Conservation (phyloP, 495 filamentous ascomycete species). For the Aspergillus hancockii region DNA sequence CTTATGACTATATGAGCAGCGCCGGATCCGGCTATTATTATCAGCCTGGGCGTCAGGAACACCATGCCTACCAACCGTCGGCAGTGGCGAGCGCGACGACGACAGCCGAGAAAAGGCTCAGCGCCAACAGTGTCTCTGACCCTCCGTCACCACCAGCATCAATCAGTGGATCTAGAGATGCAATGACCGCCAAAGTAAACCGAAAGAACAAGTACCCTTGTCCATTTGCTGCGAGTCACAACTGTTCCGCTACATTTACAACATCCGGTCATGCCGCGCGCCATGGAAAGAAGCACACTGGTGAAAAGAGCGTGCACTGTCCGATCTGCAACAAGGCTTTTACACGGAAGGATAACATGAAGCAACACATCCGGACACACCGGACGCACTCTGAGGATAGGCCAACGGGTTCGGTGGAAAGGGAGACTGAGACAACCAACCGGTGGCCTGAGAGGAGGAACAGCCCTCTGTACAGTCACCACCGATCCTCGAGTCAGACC, state of each 20-base stretch:
- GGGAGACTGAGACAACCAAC: slow-evolving; percentile 25
- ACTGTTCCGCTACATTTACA: slow-evolving; percentile 83
- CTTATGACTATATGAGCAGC: slow-evolving; percentile 40
- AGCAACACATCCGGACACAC: slow-evolving; percentile 93
- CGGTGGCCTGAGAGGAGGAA: slow-evolving; percentile 16
- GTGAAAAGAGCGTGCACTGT: slow-evolving; percentile 89
- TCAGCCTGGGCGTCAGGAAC: slow-evolving; percentile 21
- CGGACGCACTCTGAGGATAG: slow-evolving; percentile 43
- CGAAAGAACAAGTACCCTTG: slow-evolving; percentile 59
- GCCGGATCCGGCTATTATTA: slow-evolving; percentile 21
- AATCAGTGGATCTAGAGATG: slow-evolving; percentile 23
- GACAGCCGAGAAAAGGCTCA: slow-evolving; percentile 31
- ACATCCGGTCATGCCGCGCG: slow-evolving; percentile 96
- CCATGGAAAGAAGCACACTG: slow-evolving; percentile 95
- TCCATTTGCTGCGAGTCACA: slow-evolving; percentile 60
- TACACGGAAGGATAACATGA: slow-evolving; percentile 97
- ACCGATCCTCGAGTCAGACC: slow-evolving; percentile 29
- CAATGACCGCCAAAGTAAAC: slow-evolving; percentile 18
- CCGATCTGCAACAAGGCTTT: slow-evolving; percentile 91
- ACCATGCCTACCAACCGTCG: slow-evolving; percentile 21
- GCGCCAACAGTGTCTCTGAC: slow-evolving; percentile 26
- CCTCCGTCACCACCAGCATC: slow-evolving; percentile 29
- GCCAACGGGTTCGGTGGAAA: slow-evolving; percentile 28
- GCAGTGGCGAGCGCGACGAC: slow-evolving; percentile 7
- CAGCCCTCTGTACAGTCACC: slow-evolving; percentile 24